These are phyloP conservation scores for Pichia membranifaciens DNA, from an alignment of 805 yeast species.

Conservation along the genomic window DNA sequence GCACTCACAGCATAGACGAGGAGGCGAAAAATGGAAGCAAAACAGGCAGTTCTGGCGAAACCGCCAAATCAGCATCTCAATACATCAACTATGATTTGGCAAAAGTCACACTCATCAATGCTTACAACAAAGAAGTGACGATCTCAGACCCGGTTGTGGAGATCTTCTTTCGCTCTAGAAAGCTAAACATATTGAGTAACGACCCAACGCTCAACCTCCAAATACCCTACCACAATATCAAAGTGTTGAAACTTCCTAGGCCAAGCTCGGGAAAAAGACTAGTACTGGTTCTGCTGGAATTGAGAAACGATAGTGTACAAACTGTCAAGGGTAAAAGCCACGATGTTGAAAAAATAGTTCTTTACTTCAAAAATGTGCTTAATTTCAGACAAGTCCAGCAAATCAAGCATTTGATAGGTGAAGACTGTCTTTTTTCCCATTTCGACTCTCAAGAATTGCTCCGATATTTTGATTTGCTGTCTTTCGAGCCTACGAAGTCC, in stretches of 20 bases:
- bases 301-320: background rate
- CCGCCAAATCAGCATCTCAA: no score
- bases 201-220: background rate
- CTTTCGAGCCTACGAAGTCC: background rate
- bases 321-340: background rate
- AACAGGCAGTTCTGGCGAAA: no score
- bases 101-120: no score
- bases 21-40: no score
- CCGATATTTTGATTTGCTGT: background rate
- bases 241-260: background rate
- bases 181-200: background rate
- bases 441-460: background rate
- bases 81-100: no score
- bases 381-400: background rate
- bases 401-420: background rate
- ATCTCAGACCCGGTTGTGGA: background rate
- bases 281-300: background rate
- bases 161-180: background rate
- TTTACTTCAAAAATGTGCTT: background rate
- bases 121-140: no score
- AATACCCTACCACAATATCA: constrained; percentile 1
- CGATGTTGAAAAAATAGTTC: background rate
- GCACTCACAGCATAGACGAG: no score
- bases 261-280: background rate
- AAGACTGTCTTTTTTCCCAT: background rate